A percentile compares a stretch with the other conserved stretches of the same genome.
Conservation (phyloP, 2,329 filamentous ascomycete genomes). For the Metarhizium brunneum region DNA sequence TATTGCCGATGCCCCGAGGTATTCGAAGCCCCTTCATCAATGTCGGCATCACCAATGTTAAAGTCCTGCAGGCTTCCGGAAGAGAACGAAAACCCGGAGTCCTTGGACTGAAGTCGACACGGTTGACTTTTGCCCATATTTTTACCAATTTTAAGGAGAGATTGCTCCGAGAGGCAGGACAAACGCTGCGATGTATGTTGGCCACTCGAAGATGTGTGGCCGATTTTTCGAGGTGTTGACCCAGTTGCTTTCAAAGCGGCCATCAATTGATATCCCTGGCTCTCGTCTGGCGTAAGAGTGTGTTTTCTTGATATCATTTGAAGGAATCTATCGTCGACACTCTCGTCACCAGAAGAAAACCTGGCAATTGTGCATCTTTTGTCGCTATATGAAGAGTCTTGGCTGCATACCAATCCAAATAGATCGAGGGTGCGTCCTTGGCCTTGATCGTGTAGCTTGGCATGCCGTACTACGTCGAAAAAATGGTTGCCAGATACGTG, state of each 20-base stretch:
- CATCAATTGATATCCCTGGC: slow-evolving; percentile 2
- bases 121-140: not conserved
- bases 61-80: not conserved
- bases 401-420: slow-evolving; percentile 1
- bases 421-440: not conserved
- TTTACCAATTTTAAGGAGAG: not conserved
- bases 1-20: not conserved
- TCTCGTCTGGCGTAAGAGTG: slow-evolving; percentile 1
- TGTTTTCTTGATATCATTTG: not conserved
- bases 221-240: not conserved
- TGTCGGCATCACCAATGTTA: slow-evolving; percentile 3
- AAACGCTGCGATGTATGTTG: not conserved
- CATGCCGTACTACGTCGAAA: not conserved
- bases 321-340: not conserved
- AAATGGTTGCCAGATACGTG: not conserved
- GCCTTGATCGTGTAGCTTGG: not conserved
- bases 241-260: not conserved
- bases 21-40: not conserved
- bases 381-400: not conserved
- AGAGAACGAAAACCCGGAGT: not conserved
- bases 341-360: not conserved
- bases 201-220: not conserved
- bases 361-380: not conserved
- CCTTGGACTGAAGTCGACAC: not conserved
- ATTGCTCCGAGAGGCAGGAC: not conserved